Evolutionary conservation across 2,329 filamentous ascomycete species (phyloP), one percentile per base, ranked within the genome.

Genomic region (Talaromyces sp.): DNA sequence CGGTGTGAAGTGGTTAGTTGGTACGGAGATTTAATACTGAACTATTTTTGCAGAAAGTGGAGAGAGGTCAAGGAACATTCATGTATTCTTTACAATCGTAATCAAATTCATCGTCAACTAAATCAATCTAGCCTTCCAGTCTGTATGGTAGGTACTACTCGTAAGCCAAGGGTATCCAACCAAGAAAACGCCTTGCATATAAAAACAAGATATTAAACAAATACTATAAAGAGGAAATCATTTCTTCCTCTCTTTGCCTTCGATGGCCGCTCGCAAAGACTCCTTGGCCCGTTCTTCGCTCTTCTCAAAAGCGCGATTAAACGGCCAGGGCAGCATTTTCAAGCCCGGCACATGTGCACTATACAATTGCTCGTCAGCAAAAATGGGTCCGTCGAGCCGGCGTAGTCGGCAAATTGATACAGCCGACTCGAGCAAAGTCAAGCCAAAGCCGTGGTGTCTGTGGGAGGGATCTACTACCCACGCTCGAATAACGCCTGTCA

Each of bases 401-500:
- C 83, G 84, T 73, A 87, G 87, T 67, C 84, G 84, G 60, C 88
- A 87, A 60, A 89, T 74, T 56, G 83, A 82, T 3, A 93, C 87
- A 2, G 89, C 90, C 67, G 91, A 89, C 67, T 87, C 84, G 52
- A 96, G 78, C 69, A 96, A 76, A 52, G 86, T 87, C 52, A 79
- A 82, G 10, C 91, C 91, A 29, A 95, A 80, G 4, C 91, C 90
- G 65, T 85, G 86, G 54, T 83, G 80, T 46, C 91, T 82, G 72
- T 90, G 90, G 67, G 81, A 81, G 57, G 86, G 76, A 69, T 82
- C 82, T 3, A 90, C 89, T 2, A 90, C 91, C 91, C 91, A 96
- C 2, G 89, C 91, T 50, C 89, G 84, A 61, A 96, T 87, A 57
- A 91, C 80, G 63, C 67, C 66, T 58, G 50, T 65, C 46, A 54